phyloP scores from a whole-genome alignment of 768 basidiomycete species.

The Trametes gibbosa region DNA sequence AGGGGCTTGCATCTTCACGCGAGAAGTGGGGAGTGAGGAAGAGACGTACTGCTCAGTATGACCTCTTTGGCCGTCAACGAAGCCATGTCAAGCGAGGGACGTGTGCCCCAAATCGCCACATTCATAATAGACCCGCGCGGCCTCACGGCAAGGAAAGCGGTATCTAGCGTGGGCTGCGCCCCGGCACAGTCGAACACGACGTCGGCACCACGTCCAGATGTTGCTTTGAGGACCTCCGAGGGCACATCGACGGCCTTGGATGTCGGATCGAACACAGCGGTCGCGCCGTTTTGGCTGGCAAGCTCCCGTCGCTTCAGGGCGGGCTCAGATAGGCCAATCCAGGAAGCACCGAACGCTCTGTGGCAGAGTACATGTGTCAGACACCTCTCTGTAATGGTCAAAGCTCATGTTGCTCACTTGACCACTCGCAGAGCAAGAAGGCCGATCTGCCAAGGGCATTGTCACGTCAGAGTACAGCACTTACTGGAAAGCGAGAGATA shows the following conservation, averaged over 20 bases:
- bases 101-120: conserved; percentile 43
- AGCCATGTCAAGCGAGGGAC: conserved; percentile 37
- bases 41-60: conserved; percentile 33
- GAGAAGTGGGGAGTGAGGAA: too few species aligned
- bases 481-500: neutral
- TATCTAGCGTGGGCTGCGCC: conserved; percentile 36
- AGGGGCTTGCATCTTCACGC: too few species aligned
- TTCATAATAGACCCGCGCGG: conserved; percentile 40
- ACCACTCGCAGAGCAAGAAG: conserved; percentile 19
- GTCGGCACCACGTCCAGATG: conserved; percentile 37
- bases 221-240: conserved; percentile 28
- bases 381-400: too few species aligned
- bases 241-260: conserved; percentile 24
- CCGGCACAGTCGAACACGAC: conserved; percentile 49
- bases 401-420: conserved; percentile 1
- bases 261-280: conserved; percentile 36
- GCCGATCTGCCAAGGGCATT: conserved; percentile 18
- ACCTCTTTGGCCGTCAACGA: conserved; percentile 38
- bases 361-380: neutral
- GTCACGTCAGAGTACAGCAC: neutral
- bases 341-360: conserved; percentile 27
- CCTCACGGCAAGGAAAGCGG: conserved; percentile 36
- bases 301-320: conserved; percentile 36
- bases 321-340: conserved; percentile 42
- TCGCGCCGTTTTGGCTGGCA: conserved; percentile 38